A percentile compares a stretch with the other conserved stretches of the same genome.
These are phyloP conservation scores for Tuber borchii DNA, from an alignment of 495 filamentous ascomycete species.

Conservation along the genomic window DNA sequence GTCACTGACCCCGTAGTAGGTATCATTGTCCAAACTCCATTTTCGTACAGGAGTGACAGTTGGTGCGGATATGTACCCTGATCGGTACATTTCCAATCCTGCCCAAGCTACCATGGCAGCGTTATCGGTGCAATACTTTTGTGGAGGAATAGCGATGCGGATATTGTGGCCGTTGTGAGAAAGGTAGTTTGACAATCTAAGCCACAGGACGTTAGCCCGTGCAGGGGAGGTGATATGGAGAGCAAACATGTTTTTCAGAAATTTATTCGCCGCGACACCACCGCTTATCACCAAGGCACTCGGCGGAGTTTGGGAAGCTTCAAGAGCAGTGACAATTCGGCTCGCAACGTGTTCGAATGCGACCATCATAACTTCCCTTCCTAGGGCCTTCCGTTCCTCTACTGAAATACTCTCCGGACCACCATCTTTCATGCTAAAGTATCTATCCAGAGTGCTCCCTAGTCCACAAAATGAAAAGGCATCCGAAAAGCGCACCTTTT, in stretches of 20 bases:
- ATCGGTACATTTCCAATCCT: slow-evolving; percentile 83
- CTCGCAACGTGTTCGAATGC: slow-evolving; percentile 83
- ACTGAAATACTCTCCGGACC: slow-evolving; percentile 10
- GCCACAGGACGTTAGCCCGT: neutral
- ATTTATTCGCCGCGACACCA: slow-evolving; percentile 79
- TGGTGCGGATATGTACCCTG: slow-evolving; percentile 61
- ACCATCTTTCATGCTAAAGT: slow-evolving; percentile 40
- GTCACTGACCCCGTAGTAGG: slow-evolving; percentile 43
- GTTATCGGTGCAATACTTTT: slow-evolving; percentile 79
- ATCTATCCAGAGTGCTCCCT: slow-evolving; percentile 49
- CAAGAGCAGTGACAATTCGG: slow-evolving; percentile 62
- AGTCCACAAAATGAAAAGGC: slow-evolving; percentile 63
- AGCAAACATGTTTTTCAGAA: slow-evolving; percentile 57
- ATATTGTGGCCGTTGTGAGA: slow-evolving; percentile 60
- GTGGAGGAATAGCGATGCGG: slow-evolving; percentile 64
- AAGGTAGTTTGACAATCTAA: slow-evolving; percentile 41
- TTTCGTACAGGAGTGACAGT: slow-evolving; percentile 56
- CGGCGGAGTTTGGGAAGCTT: slow-evolving; percentile 42
- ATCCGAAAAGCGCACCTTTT: slow-evolving; percentile 42
- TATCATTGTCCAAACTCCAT: slow-evolving; percentile 67
- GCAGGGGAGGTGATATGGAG: neutral
- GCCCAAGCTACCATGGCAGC: slow-evolving; percentile 98
- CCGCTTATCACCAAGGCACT: slow-evolving; percentile 73
- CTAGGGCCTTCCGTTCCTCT: slow-evolving; percentile 57
- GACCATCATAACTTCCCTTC: slow-evolving; percentile 63